Evolutionary conservation across 305 asterid species (phyloP).

Genomic region (Fraxinus xanthoxyloides): DNA sequence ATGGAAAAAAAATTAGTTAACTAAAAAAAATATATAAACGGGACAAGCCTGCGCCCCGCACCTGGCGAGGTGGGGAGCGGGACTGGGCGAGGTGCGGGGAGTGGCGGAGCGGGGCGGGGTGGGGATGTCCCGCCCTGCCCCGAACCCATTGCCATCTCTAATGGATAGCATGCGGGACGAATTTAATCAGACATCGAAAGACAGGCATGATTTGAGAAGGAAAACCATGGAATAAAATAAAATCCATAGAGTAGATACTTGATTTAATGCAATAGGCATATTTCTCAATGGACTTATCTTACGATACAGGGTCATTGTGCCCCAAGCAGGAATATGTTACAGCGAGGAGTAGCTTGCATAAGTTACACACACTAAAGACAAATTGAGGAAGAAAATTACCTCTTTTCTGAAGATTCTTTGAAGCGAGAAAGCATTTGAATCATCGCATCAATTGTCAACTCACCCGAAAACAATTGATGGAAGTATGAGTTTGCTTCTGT

Average conservation of each 20-base stretch:
- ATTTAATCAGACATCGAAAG: background rate
- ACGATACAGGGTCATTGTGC: background rate
- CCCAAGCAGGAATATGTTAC: background rate
- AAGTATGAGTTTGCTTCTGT: conserved; percentile 76
- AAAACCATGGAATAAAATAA: background rate
- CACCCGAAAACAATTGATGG: conserved; percentile 90
- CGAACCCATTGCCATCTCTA: too few relatives aligned
- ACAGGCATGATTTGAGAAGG: background rate
- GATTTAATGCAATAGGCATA: conserved; percentile 13
- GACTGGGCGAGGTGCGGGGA: too few relatives aligned
- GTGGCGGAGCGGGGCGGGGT: too few relatives aligned
- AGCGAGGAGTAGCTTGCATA: background rate
- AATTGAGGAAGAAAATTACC: conserved; percentile 35
- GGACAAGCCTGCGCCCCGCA: too few relatives aligned
- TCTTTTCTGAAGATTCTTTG: conserved; percentile 83
- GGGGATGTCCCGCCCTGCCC: too few relatives aligned
- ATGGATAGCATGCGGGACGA: background rate
- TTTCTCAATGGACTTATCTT: conserved; percentile 7
- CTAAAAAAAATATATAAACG: too few relatives aligned
- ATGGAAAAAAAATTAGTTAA: too few relatives aligned
- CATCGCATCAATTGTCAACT: conserved; percentile 63
- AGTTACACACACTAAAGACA: background rate
- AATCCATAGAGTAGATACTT: background rate
- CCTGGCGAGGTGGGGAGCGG: too few relatives aligned
- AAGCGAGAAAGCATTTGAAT: conserved; percentile 88